Evolutionary conservation across 768 basidiomycete genomes (phyloP), one percentile per base, ranked within the genome.

Genomic region (Tulasnella sp.): DNA sequence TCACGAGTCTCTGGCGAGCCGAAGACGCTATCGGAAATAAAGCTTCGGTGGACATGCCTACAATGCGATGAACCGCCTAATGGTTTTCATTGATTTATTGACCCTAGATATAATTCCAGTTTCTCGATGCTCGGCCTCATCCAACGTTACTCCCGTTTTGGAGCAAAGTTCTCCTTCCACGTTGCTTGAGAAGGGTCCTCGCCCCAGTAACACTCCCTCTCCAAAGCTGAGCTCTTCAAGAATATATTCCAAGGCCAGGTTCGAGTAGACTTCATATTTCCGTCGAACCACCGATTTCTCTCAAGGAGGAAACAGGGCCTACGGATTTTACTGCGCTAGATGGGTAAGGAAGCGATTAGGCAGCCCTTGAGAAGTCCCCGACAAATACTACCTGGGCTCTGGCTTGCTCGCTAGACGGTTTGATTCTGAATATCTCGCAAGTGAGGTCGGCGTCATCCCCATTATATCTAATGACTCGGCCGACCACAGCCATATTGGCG

Each of bases 181-280:
- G 24, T 68, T 14, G 77, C 79, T 42, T 79, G 44, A 46, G 39
- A 79, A 34, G 58, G 88, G 74, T 85, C 84, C 82, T 90, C 89
- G 10, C 90, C 92, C 83, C 92, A 92, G 82, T 96, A 97, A 83
- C 89, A 94, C 84, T 97, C 96, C 82, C 93, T 86, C 87, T 97
- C 96, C 96, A 95, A 97, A 81, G 97, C 97, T 97, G 78, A 97
- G 92, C 79, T 91, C 89, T 84, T 97, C 96, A n/a, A 97, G 87
- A 80, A 96, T 90, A 82, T 87, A 89, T 85, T 96, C 94, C 82
- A 95, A 90, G 14, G 94, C 93, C 36, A 95, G 86, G 81, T 90
- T 91, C 81, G 91, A 92, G 85, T 95, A 95, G 10, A 94, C 93
- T 85, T 95, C 92, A 83, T 95, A 95, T 83, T 94, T 93, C 44